Evolutionary conservation across 73 alveolate species (phyloP), one percentile per base, ranked within the genome.

Genomic region (Halteria grandinella): DNA sequence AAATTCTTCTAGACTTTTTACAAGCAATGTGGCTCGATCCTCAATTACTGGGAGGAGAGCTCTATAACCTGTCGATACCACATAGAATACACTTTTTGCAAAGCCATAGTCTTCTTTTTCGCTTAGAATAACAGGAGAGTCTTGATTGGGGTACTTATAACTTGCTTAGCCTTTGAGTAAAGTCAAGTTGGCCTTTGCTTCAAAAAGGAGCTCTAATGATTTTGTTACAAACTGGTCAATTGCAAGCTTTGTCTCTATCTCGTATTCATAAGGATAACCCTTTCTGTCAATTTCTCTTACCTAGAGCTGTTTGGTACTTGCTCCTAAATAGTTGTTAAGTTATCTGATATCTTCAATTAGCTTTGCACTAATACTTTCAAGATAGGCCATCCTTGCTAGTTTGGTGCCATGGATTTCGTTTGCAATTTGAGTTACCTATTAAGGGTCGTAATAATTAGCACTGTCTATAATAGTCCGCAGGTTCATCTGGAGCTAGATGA

Each of bases 61-160:
- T 60, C 29, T 60, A 36, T 60, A 60, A 45, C 77, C 77, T 25
- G 77, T 36, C 20, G 20, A 40, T 32, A 60, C 29, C n/a, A 60
- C 24, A 23, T 10, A 60, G 24, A 40, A 60, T 5, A 47, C 55
- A 60, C 77, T n/a, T n/a, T n/a, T 60, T 17, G 34, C 43, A 20
- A 37, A 60, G n/a, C 24, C 43, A 60, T 60, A 40, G 34, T n/a
- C n/a, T n/a, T n/a, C n/a, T n/a, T n/a, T n/a, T n/a, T n/a, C n/a
- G n/a, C n/a, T n/a, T n/a, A 60, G 40, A 39, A 40, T 60, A n/a
- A 17, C 6, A n/a, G 8, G 20, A 2, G 77, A 5, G 1, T 60
- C 43, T 40, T 60, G 37, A 7, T 60, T 18, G 32, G n/a, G 18
- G 11, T 40, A 25, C 34, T 2, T 36, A 55, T 59, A 60, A 37